phyloP scores from a whole-genome alignment of 2,329 filamentous ascomycete species.

The Aspergillus ruber region DNA sequence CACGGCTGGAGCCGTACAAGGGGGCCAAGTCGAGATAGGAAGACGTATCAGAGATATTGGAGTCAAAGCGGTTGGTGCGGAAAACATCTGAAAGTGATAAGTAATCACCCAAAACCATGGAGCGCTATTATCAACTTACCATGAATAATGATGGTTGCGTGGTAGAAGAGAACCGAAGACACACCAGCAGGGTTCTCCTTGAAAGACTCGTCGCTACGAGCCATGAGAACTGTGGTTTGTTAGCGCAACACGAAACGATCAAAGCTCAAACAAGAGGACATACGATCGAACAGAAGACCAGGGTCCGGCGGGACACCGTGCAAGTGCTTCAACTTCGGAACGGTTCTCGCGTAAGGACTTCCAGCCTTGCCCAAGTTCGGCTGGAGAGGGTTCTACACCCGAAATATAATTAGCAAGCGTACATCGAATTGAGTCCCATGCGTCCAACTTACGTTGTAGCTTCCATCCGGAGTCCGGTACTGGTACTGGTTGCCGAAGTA shows the following conservation, averaged over 20 bases:
- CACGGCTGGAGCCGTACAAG: slow-evolving; percentile 35
- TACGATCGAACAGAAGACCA: slow-evolving; percentile 6
- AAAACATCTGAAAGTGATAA: slow-evolving; percentile 27
- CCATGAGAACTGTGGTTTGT: slow-evolving; percentile 5
- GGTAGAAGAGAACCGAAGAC: slow-evolving; percentile 44
- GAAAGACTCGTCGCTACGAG: slow-evolving; percentile 4
- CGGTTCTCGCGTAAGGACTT: slow-evolving; percentile 7
- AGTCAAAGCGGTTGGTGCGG: slow-evolving; percentile 29
- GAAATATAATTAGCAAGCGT: neutral
- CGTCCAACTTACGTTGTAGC: slow-evolving; percentile 1
- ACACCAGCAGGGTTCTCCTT: slow-evolving; percentile 39
- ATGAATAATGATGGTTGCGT: slow-evolving; percentile 49
- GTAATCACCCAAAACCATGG: neutral
- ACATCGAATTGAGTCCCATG: neutral
- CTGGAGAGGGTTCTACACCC: slow-evolving; percentile 1
- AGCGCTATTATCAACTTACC: slow-evolving; percentile 18
- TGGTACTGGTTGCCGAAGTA: slow-evolving; percentile 6
- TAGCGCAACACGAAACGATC: neutral
- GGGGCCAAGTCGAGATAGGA: slow-evolving; percentile 45
- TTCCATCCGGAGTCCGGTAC: slow-evolving; percentile 6
- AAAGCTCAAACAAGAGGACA: neutral
- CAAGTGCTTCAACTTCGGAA: slow-evolving; percentile 2
- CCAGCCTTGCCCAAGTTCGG: slow-evolving; percentile 5
- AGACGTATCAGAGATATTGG: slow-evolving; percentile 32
- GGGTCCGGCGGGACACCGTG: slow-evolving; percentile 5